phyloP scores from a whole-genome alignment of 176 grass and related monocot species.

The Triticum monococcum region DNA sequence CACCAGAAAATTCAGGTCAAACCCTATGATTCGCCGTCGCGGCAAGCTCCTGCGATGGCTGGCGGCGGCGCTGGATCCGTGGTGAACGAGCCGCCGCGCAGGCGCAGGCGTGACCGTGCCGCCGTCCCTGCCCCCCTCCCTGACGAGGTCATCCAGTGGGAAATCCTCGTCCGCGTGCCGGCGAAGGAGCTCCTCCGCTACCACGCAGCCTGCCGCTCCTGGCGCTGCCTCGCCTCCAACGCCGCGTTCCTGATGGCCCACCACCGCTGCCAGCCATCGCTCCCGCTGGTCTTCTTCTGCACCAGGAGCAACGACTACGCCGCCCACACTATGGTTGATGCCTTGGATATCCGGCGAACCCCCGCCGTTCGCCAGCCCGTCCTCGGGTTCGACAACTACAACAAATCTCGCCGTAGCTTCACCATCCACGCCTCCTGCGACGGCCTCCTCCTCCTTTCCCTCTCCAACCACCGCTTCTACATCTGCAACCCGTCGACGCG shows the following conservation, averaged over 20 bases:
- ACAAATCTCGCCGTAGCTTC: neutral
- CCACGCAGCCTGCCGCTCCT: neutral
- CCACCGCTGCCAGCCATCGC: neutral
- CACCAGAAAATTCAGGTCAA: neutral
- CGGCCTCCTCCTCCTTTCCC: neutral
- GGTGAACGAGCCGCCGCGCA: neutral
- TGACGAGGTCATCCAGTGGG: neutral
- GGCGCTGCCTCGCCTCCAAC: neutral
- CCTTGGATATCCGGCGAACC: neutral
- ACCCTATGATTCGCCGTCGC: neutral
- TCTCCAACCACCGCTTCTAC: neutral
- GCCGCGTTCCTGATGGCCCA: neutral
- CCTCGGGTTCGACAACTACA: neutral
- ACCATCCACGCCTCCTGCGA: neutral
- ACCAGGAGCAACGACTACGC: neutral
- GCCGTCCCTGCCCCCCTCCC: neutral
- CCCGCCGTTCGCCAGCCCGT: neutral
- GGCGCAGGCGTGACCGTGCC: neutral
- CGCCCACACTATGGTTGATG: neutral
- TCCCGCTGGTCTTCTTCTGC: neutral
- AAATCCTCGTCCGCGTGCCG: neutral
- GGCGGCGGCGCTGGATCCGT: neutral
- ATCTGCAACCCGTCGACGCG: conserved; percentile 18
- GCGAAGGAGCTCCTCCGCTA: conserved; percentile 3
- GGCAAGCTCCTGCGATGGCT: neutral